Base-by-base conservation (phyloP, 2,329 filamentous ascomycete species). In the Chrysoporthe cubensis region DNA sequence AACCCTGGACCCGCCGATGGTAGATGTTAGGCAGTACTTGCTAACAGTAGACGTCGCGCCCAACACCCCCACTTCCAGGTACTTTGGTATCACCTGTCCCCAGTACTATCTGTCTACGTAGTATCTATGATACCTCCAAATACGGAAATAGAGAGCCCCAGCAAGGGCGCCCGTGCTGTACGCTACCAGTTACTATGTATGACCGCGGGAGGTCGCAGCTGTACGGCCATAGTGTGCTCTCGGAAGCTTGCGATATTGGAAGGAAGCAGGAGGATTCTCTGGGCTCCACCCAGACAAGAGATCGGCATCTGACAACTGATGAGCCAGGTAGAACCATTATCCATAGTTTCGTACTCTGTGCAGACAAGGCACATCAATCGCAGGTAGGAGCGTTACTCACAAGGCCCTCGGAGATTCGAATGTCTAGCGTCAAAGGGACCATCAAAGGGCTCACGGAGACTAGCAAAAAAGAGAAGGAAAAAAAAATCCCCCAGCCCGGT, bases 221-320 rank as follows among this genome's bases (percentile, higher is more conserved):
- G 13, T 16, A 7, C 50, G 32, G 50, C 16, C 32, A 5, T 16
- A 7, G 32, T 54, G 26, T 34, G 48, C 44, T 60, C 44, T 40
- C n/a, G 34, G 34, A 3, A 32, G 44, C 32, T 40, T 37, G 60
- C 26, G 60, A 62, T 62, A 62, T 62, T 62, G 46, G 62, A 67
- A 65, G 66, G 66, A 67, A 67, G 66, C 66, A 60, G 66, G 57
- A 67, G 66, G 66, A 67, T 67, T 65, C 58, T n/a, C 26, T 11
- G 50, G 43, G 16, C 54, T 34, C 59, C 43, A 61, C 62, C 52
- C 61, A 58, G 4, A 14, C 32, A 40, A 40, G 7, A 42, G 56
- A 58, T 58, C 56, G 56, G 37, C 56, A n/a, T 58, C 34, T 54
- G 21, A 54, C 50, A 54, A 26, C 21, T 52, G 48, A 50, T 26